Conservation (phyloP, 139 green algal species). For the Chlorella sp. region DNA sequence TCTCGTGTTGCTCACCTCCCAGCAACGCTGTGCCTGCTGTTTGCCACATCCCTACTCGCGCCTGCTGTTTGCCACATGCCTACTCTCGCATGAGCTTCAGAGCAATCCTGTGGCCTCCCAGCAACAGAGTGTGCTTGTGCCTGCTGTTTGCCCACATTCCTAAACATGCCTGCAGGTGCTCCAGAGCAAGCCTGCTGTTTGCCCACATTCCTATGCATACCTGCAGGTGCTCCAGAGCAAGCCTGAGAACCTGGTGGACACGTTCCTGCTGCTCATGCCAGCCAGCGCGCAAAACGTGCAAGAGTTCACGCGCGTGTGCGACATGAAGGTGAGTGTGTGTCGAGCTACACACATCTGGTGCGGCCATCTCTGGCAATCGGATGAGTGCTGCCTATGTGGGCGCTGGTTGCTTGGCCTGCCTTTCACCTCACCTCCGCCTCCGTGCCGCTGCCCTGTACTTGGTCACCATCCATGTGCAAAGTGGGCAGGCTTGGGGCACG, state of each 20-base stretch:
- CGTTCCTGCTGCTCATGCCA: slow-evolving; percentile 57
- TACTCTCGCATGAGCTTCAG: background rate
- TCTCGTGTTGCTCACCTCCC: too few relatives aligned
- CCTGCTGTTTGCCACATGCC: background rate
- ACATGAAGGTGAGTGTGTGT: slow-evolving; percentile 53
- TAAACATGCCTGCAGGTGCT: slow-evolving; percentile 20
- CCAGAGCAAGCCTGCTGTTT: slow-evolving; percentile 21
- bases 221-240: slow-evolving; percentile 34
- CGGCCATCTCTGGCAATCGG: too few relatives aligned
- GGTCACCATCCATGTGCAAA: too few relatives aligned
- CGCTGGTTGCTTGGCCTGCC: too few relatives aligned
- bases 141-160: background rate
- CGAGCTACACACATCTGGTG: too few relatives aligned
- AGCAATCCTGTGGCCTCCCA: background rate
- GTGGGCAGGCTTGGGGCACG: too few relatives aligned
- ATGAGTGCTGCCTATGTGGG: too few relatives aligned
- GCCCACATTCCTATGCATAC: background rate
- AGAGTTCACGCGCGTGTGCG: slow-evolving; percentile 43
- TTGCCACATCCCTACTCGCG: background rate
- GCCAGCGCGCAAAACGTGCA: slow-evolving; percentile 19
- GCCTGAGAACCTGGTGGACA: slow-evolving; percentile 56
- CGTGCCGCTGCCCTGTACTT: too few relatives aligned
- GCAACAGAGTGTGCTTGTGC: background rate
- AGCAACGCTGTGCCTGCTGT: too few relatives aligned
- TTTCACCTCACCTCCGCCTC: too few relatives aligned